Evolutionary conservation across 805 yeast species (phyloP), one percentile per base, ranked within the genome.

Genomic region (Teunomyces panamensis): DNA sequence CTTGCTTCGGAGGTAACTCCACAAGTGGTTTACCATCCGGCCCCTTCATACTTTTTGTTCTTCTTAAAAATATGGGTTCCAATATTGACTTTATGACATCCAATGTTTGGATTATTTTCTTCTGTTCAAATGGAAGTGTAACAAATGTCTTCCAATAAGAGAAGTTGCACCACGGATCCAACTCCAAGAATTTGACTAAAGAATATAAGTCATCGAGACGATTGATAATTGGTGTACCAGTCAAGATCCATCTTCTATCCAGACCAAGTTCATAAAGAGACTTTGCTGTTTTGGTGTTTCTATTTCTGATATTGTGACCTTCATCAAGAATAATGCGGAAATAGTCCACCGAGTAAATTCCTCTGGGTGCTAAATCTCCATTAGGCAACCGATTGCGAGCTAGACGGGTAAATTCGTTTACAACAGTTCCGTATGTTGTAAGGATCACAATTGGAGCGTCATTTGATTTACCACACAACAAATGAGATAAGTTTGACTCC

Each of bases 191-290:
- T 54, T 82, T 81, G 13, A 90, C 79, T 43, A 90, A 65, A 5
- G 96, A 84, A 60, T 79, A 91, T 42, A 92, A 67, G 63, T 92
- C 98, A 63, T 92, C 97, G 8, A 92, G 71, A 52, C 91, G 71
- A 63, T 91, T 91, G 34, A 90, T 86, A 27, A 91, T 87, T 0
- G 98, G 97, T 0, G 98, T 91, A 6, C 98, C 98, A 0, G 97
- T 89, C 42, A 92, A 70, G 3, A 86, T 74, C 98, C 98, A 91
- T 50, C 81, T 81, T 43, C 94, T 73, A 14, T 74, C 70, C 56
- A 88, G 81, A 8, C 67, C 58, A n/a, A 91, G 59, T 17, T 79
- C 85, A 64, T 79, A 81, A 6, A 90, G 77, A 0, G 97, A 86
- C 53, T 83, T 84, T 0, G 97, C 83, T 0, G 96, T 85, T 49